Evolutionary conservation across 1,284 basidiomycete genomes (phyloP).

Genomic region (Uromyces viciae-fabae): DNA sequence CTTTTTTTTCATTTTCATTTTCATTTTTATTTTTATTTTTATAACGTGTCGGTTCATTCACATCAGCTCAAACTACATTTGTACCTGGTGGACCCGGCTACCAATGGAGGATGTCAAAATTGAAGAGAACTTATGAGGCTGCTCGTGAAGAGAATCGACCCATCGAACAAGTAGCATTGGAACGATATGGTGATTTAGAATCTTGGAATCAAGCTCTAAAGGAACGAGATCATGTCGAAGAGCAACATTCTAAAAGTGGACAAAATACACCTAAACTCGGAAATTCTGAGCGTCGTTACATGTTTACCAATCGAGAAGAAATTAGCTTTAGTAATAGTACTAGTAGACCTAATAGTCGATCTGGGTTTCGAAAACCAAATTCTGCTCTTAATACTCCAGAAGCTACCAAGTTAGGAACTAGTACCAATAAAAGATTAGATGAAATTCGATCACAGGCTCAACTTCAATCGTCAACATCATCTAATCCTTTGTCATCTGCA

Average conservation of each 20-base stretch:
- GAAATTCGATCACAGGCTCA: no score
- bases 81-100: conserved; percentile 38
- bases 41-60: no score
- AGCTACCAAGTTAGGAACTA: neutral
- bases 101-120: conserved; percentile 40
- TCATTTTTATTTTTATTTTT: neutral
- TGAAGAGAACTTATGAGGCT: conserved; percentile 36
- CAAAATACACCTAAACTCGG: conserved; percentile 47
- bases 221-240: conserved; percentile 78
- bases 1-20: neutral
- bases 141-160: conserved; percentile 34
- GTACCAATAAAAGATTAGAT: conserved; percentile 10
- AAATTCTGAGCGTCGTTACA: conserved; percentile 25
- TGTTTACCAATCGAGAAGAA: conserved; percentile 36
- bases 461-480: neutral
- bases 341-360: conserved; percentile 63
- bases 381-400: conserved; percentile 52
- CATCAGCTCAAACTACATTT: conserved; percentile 1
- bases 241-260: conserved; percentile 60
- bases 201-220: conserved; percentile 83
- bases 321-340: conserved; percentile 14
- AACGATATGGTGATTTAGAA: conserved; percentile 77
- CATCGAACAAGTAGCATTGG: conserved; percentile 66
- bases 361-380: conserved; percentile 75
- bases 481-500: conserved; percentile 13